Evolutionary conservation across 2,329 filamentous ascomycete genomes (phyloP).

Genomic region (Ceratocystis colombiana): DNA sequence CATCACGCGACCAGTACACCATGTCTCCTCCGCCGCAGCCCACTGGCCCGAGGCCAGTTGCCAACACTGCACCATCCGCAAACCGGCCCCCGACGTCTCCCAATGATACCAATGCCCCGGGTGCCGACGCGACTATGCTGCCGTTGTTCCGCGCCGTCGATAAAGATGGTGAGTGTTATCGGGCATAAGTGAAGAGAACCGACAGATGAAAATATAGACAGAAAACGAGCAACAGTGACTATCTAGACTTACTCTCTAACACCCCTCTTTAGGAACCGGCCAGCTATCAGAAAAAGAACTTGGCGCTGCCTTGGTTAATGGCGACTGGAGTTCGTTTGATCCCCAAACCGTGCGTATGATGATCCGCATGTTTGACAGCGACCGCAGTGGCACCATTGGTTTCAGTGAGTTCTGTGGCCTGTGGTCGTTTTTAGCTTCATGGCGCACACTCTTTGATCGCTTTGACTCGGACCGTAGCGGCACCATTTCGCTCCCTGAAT

Average conservation of each 20-base stretch:
- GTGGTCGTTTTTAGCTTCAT: slow-evolving; percentile 91
- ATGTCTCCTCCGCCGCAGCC: slow-evolving; percentile 44
- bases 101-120: slow-evolving; percentile 36
- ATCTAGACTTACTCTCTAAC: not conserved
- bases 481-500: slow-evolving; percentile 77
- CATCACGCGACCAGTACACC: slow-evolving; percentile 32
- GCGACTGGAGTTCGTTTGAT: slow-evolving; percentile 91
- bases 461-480: slow-evolving; percentile 84
- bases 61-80: slow-evolving; percentile 43
- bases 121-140: slow-evolving; percentile 62
- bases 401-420: slow-evolving; percentile 95
- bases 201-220: not conserved
- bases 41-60: slow-evolving; percentile 35
- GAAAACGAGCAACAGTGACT: not conserved
- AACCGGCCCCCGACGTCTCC: slow-evolving; percentile 59
- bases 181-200: too few relatives aligned
- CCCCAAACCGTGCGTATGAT: slow-evolving; percentile 93
- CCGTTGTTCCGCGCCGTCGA: slow-evolving; percentile 87
- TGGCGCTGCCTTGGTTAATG: slow-evolving; percentile 83
- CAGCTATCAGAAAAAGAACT: slow-evolving; percentile 80
- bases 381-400: slow-evolving; percentile 77
- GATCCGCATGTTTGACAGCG: slow-evolving; percentile 98
- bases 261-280: slow-evolving; percentile 49
- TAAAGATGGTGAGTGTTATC: slow-evolving; percentile 54
- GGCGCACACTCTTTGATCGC: slow-evolving; percentile 88